These are phyloP conservation scores for Arthrinium phaeospermum DNA, from an alignment of 2,329 filamentous ascomycete genomes.

Conservation along the genomic window DNA sequence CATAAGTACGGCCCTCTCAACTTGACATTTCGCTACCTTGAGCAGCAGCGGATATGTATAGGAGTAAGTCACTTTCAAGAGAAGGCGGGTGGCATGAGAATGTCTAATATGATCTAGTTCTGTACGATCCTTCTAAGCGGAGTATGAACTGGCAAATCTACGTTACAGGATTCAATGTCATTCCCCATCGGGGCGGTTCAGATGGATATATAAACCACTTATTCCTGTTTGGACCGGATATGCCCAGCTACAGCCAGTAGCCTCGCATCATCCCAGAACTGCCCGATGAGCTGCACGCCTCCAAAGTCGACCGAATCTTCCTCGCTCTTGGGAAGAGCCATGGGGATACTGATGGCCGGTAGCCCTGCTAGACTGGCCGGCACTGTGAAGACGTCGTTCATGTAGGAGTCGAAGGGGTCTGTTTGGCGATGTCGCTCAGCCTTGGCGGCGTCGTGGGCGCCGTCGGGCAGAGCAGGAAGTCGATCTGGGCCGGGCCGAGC, in stretches of 20 bases:
- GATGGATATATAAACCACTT: too few species aligned
- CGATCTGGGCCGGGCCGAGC: slow-evolving; percentile 68
- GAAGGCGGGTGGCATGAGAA: not conserved
- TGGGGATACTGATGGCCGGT: slow-evolving; percentile 84
- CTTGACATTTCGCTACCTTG: not conserved
- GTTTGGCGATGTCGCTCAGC: slow-evolving; percentile 60
- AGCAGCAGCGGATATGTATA: not conserved
- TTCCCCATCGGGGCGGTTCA: not conserved
- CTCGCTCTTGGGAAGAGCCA: slow-evolving; percentile 46
- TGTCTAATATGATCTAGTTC: not conserved
- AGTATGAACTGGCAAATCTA: not conserved
- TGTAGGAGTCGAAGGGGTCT: slow-evolving; percentile 76
- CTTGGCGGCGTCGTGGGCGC: slow-evolving; percentile 77
- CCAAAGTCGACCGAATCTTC: slow-evolving; percentile 47
- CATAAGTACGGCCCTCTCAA: not conserved
- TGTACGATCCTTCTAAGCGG: not conserved
- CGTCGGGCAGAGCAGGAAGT: slow-evolving; percentile 87
- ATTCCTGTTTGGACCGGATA: not conserved
- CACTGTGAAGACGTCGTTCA: slow-evolving; percentile 95
- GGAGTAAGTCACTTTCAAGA: not conserved
- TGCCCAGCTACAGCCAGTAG: slow-evolving; percentile 63
- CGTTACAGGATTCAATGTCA: too few species aligned
- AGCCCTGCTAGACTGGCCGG: slow-evolving; percentile 91
- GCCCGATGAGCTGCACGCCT: slow-evolving; percentile 80
- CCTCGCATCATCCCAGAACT: slow-evolving; percentile 76